phyloP scores from a whole-genome alignment of 2,329 filamentous ascomycete genomes.

The Lasiodiplodia theobromae region DNA sequence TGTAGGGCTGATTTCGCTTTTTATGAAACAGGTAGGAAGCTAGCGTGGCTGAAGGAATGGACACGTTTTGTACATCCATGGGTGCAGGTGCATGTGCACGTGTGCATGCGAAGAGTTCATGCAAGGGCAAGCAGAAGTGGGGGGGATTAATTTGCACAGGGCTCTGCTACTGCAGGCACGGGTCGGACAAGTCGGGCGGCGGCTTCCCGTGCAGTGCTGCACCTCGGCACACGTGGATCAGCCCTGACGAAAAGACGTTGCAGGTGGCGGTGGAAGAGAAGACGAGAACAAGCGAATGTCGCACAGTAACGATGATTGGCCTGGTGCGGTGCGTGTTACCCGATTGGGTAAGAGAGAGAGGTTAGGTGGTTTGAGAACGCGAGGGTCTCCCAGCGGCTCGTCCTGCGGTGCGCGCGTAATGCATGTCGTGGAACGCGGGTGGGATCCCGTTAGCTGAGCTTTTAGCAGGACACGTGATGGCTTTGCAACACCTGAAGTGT shows the following conservation, averaged over 20 bases:
- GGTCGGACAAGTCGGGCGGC: background rate
- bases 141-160: background rate
- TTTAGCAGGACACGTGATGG: too few species aligned
- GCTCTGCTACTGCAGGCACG: background rate
- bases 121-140: background rate
- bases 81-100: background rate
- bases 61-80: background rate
- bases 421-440: background rate
- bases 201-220: background rate
- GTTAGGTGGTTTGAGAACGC: slow-evolving; percentile 8
- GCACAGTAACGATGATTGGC: background rate
- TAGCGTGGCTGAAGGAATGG: background rate
- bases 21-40: background rate
- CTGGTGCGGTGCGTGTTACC: background rate
- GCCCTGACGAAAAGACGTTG: background rate
- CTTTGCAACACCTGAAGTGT: too few species aligned
- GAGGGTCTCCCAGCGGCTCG: background rate
- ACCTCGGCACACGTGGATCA: background rate
- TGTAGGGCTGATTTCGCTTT: background rate
- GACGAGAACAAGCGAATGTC: too few species aligned
- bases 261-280: background rate
- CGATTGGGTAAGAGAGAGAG: background rate
- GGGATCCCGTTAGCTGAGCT: background rate
- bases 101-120: background rate
- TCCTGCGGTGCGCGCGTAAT: background rate